phyloP scores from a whole-genome alignment of 2,329 filamentous ascomycete genomes.

The Aspergillus amoenus region DNA sequence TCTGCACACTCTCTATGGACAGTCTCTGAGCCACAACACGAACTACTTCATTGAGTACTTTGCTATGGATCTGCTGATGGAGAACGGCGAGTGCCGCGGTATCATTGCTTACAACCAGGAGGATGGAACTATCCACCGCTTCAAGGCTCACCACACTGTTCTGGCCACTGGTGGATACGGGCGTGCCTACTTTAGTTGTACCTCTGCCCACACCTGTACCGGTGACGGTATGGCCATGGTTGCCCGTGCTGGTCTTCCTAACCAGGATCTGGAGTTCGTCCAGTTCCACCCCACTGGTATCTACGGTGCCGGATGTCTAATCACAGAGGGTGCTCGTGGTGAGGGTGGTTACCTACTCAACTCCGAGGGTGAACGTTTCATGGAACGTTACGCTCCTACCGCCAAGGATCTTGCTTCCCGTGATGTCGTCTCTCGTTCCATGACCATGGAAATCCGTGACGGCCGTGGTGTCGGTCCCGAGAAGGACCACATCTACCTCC shows the following conservation, averaged over 20 bases:
- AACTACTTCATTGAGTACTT: slow-evolving; percentile 99
- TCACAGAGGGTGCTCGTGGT: slow-evolving; percentile 95
- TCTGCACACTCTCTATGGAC: slow-evolving; percentile 96
- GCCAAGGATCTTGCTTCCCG: slow-evolving; percentile 96
- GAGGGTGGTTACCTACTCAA: slow-evolving; percentile 98
- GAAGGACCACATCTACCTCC: slow-evolving; percentile 98
- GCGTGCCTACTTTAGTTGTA: slow-evolving; percentile 97
- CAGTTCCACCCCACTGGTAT: slow-evolving; percentile 99
- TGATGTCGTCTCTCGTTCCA: slow-evolving; percentile 94
- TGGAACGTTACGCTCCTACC: slow-evolving; percentile 97
- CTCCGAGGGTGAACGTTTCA: slow-evolving; percentile 97
- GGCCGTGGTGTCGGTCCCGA: slow-evolving; percentile 95
- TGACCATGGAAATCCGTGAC: slow-evolving; percentile 98
- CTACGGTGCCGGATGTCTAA: slow-evolving; percentile 96
- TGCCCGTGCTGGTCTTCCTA: slow-evolving; percentile 91
- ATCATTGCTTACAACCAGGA: slow-evolving; percentile 98
- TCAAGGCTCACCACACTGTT: slow-evolving; percentile 95
- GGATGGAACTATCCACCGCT: slow-evolving; percentile 94
- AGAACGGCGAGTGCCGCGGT: slow-evolving; percentile 94
- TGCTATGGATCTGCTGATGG: slow-evolving; percentile 94
- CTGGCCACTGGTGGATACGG: slow-evolving; percentile 96
- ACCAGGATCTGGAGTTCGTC: slow-evolving; percentile 99
- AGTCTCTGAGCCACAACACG: slow-evolving; percentile 95
- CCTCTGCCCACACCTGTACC: slow-evolving; percentile 96
- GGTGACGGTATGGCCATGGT: slow-evolving; percentile 99